Percentiles rank a stretch among this genome's conserved stretches.
phyloP scores from a whole-genome alignment of 2,329 filamentous ascomycete genomes.

The Colletotrichum liriopes region DNA sequence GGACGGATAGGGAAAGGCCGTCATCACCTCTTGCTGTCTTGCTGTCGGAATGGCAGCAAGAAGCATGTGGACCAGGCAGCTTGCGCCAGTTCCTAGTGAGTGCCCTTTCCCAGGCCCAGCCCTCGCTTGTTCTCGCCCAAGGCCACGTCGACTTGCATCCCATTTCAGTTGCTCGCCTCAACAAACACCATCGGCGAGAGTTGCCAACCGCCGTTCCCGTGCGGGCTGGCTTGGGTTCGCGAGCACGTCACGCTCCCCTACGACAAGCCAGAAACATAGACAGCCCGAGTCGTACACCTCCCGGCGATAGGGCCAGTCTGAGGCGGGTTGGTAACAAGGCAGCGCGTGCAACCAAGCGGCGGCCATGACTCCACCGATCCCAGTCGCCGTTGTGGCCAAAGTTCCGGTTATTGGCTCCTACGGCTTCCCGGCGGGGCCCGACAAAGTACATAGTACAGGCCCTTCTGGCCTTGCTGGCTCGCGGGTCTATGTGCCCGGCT shows the following conservation, averaged over 20 bases:
- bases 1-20: conserved; percentile 12
- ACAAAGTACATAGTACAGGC: neutral
- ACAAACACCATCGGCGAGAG: neutral
- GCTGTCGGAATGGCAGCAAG: neutral
- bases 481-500: conserved; percentile 16
- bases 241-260: neutral
- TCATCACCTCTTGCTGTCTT: neutral
- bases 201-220: neutral
- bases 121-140: neutral
- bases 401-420: conserved; percentile 19
- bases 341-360: conserved; percentile 14
- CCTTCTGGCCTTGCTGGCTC: conserved; percentile 9
- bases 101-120: conserved; percentile 15
- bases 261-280: too few species aligned
- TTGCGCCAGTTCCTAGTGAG: neutral
- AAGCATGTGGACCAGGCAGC: neutral
- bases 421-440: conserved; percentile 13
- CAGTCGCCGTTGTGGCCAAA: conserved; percentile 31
- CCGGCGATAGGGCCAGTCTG: neutral
- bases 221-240: neutral
- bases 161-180: neutral
- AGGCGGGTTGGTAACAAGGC: neutral
- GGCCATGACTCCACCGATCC: conserved; percentile 25
- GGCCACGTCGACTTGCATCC: conserved; percentile 6
- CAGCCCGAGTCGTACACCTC: neutral